Conservation (phyloP, 2,329 filamentous ascomycete species). For the Cadophora luteo-olivacea region DNA sequence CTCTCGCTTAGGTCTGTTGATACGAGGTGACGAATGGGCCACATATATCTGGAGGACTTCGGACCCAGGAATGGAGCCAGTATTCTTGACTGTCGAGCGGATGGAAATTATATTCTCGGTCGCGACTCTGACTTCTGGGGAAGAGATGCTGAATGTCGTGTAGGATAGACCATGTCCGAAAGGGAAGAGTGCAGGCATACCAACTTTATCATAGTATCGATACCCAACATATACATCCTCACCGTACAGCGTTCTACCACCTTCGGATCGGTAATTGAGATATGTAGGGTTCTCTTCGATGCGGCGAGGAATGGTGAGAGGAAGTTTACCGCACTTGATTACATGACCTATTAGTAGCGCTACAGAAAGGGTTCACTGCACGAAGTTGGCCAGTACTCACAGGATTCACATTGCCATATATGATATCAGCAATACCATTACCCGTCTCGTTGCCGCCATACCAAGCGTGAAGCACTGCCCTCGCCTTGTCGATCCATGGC, state of each 20-base stretch:
- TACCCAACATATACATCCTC: slow-evolving; percentile 84
- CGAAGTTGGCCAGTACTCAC: too few relatives aligned
- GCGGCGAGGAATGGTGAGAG: not conserved
- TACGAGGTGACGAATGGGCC: not conserved
- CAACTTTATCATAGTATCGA: slow-evolving; percentile 74
- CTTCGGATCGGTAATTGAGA: slow-evolving; percentile 55
- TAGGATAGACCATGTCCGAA: slow-evolving; percentile 84
- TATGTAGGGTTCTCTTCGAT: not conserved
- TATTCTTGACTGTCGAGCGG: not conserved
- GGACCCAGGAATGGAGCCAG: not conserved
- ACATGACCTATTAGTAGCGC: too few relatives aligned
- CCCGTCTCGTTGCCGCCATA: slow-evolving; percentile 84
- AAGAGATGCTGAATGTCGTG: slow-evolving; percentile 56
- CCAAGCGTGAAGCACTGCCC: slow-evolving; percentile 76
- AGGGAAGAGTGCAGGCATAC: slow-evolving; percentile 68
- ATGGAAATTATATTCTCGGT: slow-evolving; percentile 1
- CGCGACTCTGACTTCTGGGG: not conserved
- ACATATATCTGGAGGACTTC: slow-evolving; percentile 14
- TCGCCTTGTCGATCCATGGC: slow-evolving; percentile 64
- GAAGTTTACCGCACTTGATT: not conserved
- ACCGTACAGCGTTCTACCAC: slow-evolving; percentile 74
- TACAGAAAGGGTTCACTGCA: too few relatives aligned
- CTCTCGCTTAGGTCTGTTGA: slow-evolving; percentile 11
- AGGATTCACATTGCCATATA: slow-evolving; percentile 77
- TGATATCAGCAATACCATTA: slow-evolving; percentile 77